Conservation (phyloP, 768 basidiomycete genomes). For the Boletellus emodensis region DNA sequence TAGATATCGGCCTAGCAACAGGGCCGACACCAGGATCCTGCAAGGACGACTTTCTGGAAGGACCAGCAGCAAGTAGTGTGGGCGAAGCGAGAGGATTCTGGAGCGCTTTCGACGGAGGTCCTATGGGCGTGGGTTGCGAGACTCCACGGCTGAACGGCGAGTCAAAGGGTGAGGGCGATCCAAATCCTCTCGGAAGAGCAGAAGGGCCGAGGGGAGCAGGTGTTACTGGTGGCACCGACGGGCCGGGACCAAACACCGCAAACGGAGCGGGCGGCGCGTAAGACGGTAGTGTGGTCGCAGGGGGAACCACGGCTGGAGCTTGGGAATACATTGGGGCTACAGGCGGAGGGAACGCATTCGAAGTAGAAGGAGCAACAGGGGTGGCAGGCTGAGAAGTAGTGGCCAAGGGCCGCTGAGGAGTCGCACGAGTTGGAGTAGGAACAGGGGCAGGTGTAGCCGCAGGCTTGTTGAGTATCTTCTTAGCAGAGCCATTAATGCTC, state of each 20-base stretch:
- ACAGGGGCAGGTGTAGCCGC: conserved; percentile 25
- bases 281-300: conserved; percentile 47
- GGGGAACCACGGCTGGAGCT: conserved; percentile 40
- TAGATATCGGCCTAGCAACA: conserved; percentile 45
- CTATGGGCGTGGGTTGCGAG: conserved; percentile 49
- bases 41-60: conserved; percentile 45
- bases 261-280: conserved; percentile 51
- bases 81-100: conserved; percentile 37
- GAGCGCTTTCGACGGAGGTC: conserved; percentile 42
- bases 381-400: conserved; percentile 45
- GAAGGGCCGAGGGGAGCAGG: conserved; percentile 51
- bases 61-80: conserved; percentile 43
- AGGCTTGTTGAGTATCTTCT: conserved; percentile 61
- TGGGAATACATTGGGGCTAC: conserved; percentile 49
- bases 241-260: conserved; percentile 43
- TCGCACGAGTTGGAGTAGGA: conserved; percentile 35
- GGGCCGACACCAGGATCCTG: conserved; percentile 51
- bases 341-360: conserved; percentile 41
- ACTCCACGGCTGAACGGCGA: conserved; percentile 41
- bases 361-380: conserved; percentile 30
- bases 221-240: conserved; percentile 41
- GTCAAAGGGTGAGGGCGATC: conserved; percentile 51
- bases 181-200: conserved; percentile 52
- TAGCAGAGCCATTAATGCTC: conserved; percentile 45
- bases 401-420: conserved; percentile 34